Base-by-base conservation (phyloP, 306 rosid species). In the Boehmeria nivea region DNA sequence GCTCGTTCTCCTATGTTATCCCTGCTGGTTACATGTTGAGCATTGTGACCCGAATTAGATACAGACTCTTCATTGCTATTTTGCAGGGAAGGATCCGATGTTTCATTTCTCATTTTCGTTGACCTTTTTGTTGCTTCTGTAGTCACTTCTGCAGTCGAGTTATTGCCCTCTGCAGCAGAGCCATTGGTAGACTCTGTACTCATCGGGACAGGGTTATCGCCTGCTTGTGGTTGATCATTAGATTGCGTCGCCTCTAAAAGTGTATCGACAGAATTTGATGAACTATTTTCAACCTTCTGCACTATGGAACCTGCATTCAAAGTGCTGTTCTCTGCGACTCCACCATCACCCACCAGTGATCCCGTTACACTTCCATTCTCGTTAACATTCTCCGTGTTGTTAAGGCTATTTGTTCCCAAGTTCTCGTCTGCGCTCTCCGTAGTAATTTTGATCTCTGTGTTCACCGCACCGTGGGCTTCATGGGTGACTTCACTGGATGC, bases 401-500 rank as follows among this genome's bases (percentile, higher is more conserved):
- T 50, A 2, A 60, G 25, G 31, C 12, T 38, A 57, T 57, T 71
- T 66, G 53, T 37, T 47, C 67, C 78, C 14, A 26, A 16, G 61
- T 48, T 75, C 66, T 37, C 80, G 63, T 33, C 66, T 40, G 85
- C 48, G 51, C 71, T 74, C 53, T 69, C 87, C 40, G 58, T 43
- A 78, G 66, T 66, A 60, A 36, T 54, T 55, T 66, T 68, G 28
- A 71, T 38, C 54, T 58, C 77, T 9, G 72, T 38, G 73, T 70
- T 69, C 49, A 69, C 3, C 36, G 36, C 61, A 52, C 69, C 66
- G 20, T 72, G 80, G 57, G 91, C 46, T 59, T 87, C 89, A 46
- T 91, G 99, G 63, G 95, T 43, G 54, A 91, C 99, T 65, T 94
- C 99, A 73, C 99, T 91, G 61, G 99, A 91, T 25, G 96, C 99